Evolutionary conservation across 164 flowering plant genomes (phyloP).

Genomic region (Annona cherimola): DNA sequence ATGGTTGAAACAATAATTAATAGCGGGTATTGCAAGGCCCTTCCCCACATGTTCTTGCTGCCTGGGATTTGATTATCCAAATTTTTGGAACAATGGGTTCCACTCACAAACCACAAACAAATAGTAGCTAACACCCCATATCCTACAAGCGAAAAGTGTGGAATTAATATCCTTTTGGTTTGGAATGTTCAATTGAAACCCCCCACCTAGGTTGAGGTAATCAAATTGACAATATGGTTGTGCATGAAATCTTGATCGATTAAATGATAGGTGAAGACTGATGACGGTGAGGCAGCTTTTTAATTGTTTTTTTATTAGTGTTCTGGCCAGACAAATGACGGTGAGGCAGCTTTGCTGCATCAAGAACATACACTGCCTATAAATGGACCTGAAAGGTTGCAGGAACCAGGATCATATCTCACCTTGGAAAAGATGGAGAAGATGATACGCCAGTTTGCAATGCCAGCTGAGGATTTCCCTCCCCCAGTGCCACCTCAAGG

Average conservation of each 20-base stretch:
- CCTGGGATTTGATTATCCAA: not conserved
- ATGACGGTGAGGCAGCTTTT: not conserved
- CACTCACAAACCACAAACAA: not conserved
- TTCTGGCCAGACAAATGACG: constrained; percentile 54
- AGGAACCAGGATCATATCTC: constrained; percentile 83
- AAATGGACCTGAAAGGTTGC: constrained; percentile 97
- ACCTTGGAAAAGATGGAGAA: constrained; percentile 81
- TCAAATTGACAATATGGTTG: not conserved
- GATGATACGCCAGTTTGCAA: constrained; percentile 89
- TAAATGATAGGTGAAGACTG: not conserved
- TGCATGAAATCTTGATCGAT: not conserved
- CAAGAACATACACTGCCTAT: constrained; percentile 96
- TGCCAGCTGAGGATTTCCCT: constrained; percentile 99
- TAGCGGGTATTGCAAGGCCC: too few relatives aligned
- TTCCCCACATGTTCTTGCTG: not conserved
- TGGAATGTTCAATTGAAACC: not conserved
- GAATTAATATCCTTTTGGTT: not conserved
- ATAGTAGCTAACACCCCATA: not conserved
- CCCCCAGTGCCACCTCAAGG: constrained; percentile 74
- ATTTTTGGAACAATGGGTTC: not conserved
- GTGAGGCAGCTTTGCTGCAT: constrained; percentile 65
- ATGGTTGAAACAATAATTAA: too few relatives aligned
- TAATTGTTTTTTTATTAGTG: not conserved
- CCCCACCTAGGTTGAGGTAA: not conserved
- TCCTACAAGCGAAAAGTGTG: not conserved